Evolutionary conservation across 2,329 filamentous ascomycete species (phyloP), one percentile per base, ranked within the genome.

Genomic region (Pseudomassariella vexata): DNA sequence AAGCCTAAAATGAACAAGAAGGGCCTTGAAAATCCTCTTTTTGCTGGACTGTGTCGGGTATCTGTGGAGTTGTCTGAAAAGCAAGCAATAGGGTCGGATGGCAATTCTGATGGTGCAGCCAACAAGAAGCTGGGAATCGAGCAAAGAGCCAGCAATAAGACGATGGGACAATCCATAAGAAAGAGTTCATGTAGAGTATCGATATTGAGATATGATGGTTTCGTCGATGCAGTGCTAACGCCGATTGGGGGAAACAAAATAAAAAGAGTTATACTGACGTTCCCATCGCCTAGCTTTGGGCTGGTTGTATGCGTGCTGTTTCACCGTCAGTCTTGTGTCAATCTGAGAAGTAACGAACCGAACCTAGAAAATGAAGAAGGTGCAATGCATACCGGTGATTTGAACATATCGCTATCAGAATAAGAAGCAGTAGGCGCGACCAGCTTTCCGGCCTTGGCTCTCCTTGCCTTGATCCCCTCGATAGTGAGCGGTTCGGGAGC

Each of bases 261-360:
- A n/a, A 12, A 16, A 16, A 24, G n/a, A 4, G n/a, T 24, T 17
- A 17, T 27, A 76, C 85, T 65, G 65, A 94, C 86, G 74, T 52
- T 94, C 85, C 82, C 85, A 95, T 56, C 79, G 67, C 57, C 82
- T 87, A 3, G 90, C 84, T 51, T 79, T 81, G 4, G 85, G 83
- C 53, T 90, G 89, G 14, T 70, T 50, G 44, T 66, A 57, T 19
- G 58, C 49, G 54, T 77, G 62, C 40, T 60, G 32, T 34, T 10
- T 11, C 8, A 22, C 20, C n/a, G n/a, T n/a, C n/a, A n/a, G n/a
- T 9, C 19, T 18, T 10, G 11, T 12, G 17, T 39, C 25, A 39
- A 36, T 32, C 21, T 30, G 7, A 35, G 25, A 14, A 33, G 29
- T 42, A 7, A 44, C 36, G 60, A 15, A 42, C 28, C 24, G 44